Conservation (phyloP, 768 basidiomycete species). For the Rhodotorula kratochvilovae region DNA sequence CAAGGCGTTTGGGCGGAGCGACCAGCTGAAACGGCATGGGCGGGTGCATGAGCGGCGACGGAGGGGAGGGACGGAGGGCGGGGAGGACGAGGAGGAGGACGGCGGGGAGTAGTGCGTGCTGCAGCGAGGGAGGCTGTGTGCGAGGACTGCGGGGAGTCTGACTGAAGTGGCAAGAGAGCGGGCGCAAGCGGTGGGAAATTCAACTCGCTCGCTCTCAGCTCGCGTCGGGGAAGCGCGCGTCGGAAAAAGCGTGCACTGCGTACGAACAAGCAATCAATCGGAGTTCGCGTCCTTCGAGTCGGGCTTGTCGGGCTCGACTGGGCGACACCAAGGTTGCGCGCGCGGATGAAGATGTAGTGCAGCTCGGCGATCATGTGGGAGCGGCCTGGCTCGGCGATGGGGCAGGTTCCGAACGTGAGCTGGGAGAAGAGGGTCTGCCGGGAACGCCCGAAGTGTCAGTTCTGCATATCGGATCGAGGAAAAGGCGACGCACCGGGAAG, state of each 20-base stretch:
- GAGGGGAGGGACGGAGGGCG: background rate
- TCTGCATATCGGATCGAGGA: background rate
- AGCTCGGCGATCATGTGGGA: background rate
- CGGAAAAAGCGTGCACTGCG: too few relatives aligned
- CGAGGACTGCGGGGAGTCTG: too few relatives aligned
- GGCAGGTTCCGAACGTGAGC: background rate
- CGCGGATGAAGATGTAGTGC: background rate
- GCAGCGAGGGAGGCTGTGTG: too few relatives aligned
- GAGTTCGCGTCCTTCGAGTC: too few relatives aligned
- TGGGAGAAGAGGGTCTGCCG: background rate
- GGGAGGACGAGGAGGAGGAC: background rate
- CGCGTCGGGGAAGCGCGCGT: too few relatives aligned
- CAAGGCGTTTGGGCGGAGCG: conserved; percentile 36
- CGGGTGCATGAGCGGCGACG: conserved; percentile 28
- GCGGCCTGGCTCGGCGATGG: background rate
- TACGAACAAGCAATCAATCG: too few relatives aligned
- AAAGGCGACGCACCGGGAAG: background rate
- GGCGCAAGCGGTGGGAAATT: too few relatives aligned
- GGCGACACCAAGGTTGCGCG: background rate
- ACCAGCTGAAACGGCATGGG: conserved; percentile 37
- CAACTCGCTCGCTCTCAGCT: too few relatives aligned
- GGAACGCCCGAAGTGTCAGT: background rate
- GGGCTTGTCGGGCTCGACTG: too few relatives aligned
- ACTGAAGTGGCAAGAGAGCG: too few relatives aligned
- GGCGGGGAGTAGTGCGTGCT: background rate